These are phyloP conservation scores for Cymodocea nodosa DNA, from an alignment of 116 monocot species.

Conservation along the genomic window DNA sequence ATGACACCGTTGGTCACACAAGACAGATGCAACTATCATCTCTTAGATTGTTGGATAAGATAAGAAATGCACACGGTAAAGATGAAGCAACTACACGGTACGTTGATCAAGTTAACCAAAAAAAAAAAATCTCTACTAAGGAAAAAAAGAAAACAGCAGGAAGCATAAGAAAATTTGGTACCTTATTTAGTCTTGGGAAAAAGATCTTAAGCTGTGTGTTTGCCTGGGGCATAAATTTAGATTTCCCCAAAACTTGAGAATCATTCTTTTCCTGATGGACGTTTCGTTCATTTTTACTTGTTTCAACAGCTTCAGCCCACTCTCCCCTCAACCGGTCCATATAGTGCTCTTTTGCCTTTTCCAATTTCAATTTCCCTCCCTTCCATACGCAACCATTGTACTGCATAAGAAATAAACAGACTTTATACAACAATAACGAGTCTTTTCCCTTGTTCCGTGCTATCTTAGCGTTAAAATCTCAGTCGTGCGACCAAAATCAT, in stretches of 20 bases:
- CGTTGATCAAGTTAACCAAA: neutral
- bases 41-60: neutral
- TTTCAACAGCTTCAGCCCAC: conserved; percentile 58
- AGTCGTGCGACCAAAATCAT: too few relatives aligned
- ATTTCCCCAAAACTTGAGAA: conserved; percentile 1
- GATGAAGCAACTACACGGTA: neutral
- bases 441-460: too few relatives aligned
- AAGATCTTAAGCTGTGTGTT: conserved; percentile 46
- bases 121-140: neutral
- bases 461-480: too few relatives aligned
- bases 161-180: conserved; percentile 13
- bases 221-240: conserved; percentile 15
- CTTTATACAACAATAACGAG: neutral
- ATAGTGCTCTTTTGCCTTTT: conserved; percentile 90
- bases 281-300: conserved; percentile 1
- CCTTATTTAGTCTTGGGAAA: conserved; percentile 86
- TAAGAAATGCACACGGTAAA: neutral
- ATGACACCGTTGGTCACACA: too few relatives aligned
- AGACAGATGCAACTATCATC: neutral
- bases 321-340: conserved; percentile 66
- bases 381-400: conserved; percentile 96
- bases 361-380: conserved; percentile 69
- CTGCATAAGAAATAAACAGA: conserved; percentile 24
- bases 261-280: neutral
- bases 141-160: neutral